These are phyloP conservation scores for Pharnaceum exiguum DNA, from an alignment of 148 eudicot species.

Conservation along the genomic window DNA sequence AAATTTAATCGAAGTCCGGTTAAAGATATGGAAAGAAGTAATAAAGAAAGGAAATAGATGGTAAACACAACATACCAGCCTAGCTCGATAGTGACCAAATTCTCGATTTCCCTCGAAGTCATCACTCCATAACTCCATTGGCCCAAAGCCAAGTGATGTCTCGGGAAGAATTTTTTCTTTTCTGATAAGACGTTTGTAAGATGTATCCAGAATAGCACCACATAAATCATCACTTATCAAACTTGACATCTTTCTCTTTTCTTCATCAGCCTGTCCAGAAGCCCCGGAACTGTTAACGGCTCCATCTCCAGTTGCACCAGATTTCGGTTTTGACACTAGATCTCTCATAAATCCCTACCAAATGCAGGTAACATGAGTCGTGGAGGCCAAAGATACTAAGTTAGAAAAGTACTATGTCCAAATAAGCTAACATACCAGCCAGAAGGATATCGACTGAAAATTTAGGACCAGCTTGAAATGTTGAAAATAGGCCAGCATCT, in stretches of 20 bases:
- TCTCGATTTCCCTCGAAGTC: slow-evolving; percentile 88
- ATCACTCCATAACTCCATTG: slow-evolving; percentile 89
- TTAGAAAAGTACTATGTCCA: background rate
- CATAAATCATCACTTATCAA: slow-evolving; percentile 69
- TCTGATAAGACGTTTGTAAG: slow-evolving; percentile 75
- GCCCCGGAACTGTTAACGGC: slow-evolving; percentile 29
- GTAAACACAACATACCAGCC: slow-evolving; percentile 56
- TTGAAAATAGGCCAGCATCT: slow-evolving; percentile 93
- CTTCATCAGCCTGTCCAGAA: slow-evolving; percentile 53
- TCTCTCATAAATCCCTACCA: slow-evolving; percentile 78
- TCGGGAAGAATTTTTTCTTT: slow-evolving; percentile 71
- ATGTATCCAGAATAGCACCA: slow-evolving; percentile 55
- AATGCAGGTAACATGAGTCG: slow-evolving; percentile 15
- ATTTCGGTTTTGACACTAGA: slow-evolving; percentile 60
- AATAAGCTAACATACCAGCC: slow-evolving; percentile 73
- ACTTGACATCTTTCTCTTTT: slow-evolving; percentile 52
- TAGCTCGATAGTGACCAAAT: slow-evolving; percentile 86
- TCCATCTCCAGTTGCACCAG: slow-evolving; percentile 38
- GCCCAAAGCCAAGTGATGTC: slow-evolving; percentile 47
- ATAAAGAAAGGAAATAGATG: background rate
- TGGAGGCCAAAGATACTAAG: slow-evolving; percentile 4
- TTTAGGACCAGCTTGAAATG: slow-evolving; percentile 73
- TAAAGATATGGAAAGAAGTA: background rate
- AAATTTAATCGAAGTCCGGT: too few species aligned
- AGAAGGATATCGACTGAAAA: slow-evolving; percentile 70